A percentile compares a stretch with the other conserved stretches of the same genome.
Conservation (phyloP, 495 filamentous ascomycete genomes). For the Penicillium coprophilum region DNA sequence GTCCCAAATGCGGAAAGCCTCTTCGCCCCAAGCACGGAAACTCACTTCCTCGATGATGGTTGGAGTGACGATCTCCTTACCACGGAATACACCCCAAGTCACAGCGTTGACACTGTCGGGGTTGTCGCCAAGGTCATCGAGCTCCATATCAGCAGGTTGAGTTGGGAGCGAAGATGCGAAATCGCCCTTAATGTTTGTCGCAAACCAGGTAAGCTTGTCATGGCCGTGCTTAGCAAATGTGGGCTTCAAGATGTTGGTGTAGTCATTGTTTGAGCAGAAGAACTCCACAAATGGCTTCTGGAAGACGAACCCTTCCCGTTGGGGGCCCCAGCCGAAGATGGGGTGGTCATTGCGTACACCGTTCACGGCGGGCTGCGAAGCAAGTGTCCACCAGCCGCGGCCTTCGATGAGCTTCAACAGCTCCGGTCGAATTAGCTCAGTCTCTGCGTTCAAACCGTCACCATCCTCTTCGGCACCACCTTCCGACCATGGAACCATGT, state of each 20-base stretch:
- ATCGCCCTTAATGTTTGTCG: slow-evolving; percentile 67
- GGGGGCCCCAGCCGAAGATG: slow-evolving; percentile 94
- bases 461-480: slow-evolving; percentile 61
- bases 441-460: slow-evolving; percentile 67
- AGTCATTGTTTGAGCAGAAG: slow-evolving; percentile 74
- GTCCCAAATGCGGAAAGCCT: slow-evolving; percentile 91
- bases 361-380: slow-evolving; percentile 94
- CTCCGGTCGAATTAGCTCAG: slow-evolving; percentile 68
- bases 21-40: slow-evolving; percentile 92
- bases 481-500: slow-evolving; percentile 88
- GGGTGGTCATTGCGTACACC: slow-evolving; percentile 70
- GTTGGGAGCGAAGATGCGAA: slow-evolving; percentile 62
- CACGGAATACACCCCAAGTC: slow-evolving; percentile 94
- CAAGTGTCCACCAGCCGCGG: slow-evolving; percentile 91
- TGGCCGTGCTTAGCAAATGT: slow-evolving; percentile 57
- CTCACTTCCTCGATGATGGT: slow-evolving; percentile 97
- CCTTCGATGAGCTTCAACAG: slow-evolving; percentile 68
- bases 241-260: slow-evolving; percentile 56
- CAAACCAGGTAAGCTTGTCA: slow-evolving; percentile 79
- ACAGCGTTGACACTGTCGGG: slow-evolving; percentile 79
- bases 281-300: slow-evolving; percentile 98
- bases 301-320: slow-evolving; percentile 85
- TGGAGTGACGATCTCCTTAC: slow-evolving; percentile 95
- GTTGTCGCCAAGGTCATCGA: slow-evolving; percentile 36
- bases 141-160: slow-evolving; percentile 32